Evolutionary conservation across 371 early-diverging fungal species (phyloP), one percentile per base, ranked within the genome.

Genomic region (Rhizopus sp.): DNA sequence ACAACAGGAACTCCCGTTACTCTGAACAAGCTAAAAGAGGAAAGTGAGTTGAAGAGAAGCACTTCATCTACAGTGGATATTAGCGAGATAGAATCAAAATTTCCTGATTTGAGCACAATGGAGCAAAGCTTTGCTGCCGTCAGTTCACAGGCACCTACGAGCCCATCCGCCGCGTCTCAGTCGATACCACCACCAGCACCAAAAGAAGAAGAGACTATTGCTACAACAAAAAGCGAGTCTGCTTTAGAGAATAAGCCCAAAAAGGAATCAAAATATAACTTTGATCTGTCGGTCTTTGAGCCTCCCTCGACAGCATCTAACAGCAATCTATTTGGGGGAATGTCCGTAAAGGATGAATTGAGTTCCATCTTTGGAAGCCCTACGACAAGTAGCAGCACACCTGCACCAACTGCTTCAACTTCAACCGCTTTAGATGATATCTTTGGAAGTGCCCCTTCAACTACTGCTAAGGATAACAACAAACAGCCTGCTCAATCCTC

Each of bases 281-380:
- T 78, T 64, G 78, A 78, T 61, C 53, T 78, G 8, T 65, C 73
- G 49, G 75, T 69, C 17, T 78, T 78, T 64, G 78, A 78, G 37
- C 51, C 59, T 2, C 41, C 62, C n/a, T 37, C 48, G 12, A 17
- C n/a, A 1, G 16, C 50, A 44, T 37, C 64, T 2, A 48, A 55
- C 7, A 23, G 7, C 23, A 23, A 23, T 23, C 23, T 23, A 23
- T 47, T 53, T 33, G 48, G 31, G 6, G 10, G 41, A 3, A 41
- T 53, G 33, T 66, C 70, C 16, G 62, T 69, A 31, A 68, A 69
- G 39, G 74, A 77, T 34, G 77, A 77, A 40, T 54, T 77, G 15
- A 66, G 62, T 31, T 73, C 72, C 1, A 45, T 77, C 7, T 71
- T 73, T 50, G 60, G 71, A 33, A 58, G 61, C 13, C 53, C 52